A percentile compares a stretch with the other conserved stretches of the same genome.
These are phyloP conservation scores for Nicotiana rustica DNA, from an alignment of 305 asterid genomes.

Conservation along the genomic window DNA sequence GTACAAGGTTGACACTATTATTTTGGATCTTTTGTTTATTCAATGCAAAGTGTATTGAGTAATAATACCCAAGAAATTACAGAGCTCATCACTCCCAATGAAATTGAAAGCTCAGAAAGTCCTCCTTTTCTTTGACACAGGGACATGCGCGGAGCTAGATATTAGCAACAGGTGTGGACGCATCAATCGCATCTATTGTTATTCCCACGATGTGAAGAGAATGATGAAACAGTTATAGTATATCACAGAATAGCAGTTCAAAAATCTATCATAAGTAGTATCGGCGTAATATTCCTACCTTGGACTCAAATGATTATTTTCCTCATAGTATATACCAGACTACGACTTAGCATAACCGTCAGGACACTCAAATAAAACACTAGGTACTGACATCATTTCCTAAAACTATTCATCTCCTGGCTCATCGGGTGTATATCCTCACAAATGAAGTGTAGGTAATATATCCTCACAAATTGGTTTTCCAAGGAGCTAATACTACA, in stretches of 20 bases:
- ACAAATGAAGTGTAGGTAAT: not conserved
- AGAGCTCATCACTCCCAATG: not conserved
- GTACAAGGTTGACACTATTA: not conserved
- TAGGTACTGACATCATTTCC: not conserved
- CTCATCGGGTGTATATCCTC: not conserved
- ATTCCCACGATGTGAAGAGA: not conserved
- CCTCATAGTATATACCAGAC: not conserved
- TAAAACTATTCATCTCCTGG: not conserved
- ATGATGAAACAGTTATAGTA: not conserved
- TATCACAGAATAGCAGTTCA: not conserved
- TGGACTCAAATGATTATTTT: not conserved
- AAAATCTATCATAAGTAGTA: not conserved
- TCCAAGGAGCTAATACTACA: not conserved
- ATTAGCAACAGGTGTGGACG: not conserved
- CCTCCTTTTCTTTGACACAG: not conserved
- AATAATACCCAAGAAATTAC: not conserved
- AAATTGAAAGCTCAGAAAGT: not conserved
- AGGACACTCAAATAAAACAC: not conserved
- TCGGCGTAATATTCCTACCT: not conserved
- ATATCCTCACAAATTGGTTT: conserved; percentile 20
- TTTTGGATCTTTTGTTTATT: not conserved
- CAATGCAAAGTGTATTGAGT: not conserved
- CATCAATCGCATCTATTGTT: not conserved
- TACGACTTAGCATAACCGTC: not conserved
- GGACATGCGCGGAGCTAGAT: not conserved